Percentiles rank a stretch among this genome's conserved stretches.
phyloP scores from a whole-genome alignment of 139 green algal genomes.

The Coelastrella sp. region DNA sequence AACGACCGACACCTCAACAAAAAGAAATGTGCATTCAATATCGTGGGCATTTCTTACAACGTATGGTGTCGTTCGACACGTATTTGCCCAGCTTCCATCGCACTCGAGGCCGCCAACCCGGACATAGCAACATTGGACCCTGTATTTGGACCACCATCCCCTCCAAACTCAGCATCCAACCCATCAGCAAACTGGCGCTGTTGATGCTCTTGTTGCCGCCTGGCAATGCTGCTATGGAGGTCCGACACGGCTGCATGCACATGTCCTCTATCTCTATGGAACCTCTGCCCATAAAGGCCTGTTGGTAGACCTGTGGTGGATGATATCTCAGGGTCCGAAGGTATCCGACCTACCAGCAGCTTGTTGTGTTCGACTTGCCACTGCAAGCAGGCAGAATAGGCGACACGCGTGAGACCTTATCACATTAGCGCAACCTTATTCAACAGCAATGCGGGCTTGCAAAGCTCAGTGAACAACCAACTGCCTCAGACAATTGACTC shows the following conservation, averaged over 20 bases:
- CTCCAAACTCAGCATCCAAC: not conserved
- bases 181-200: no score
- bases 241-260: constrained; percentile 4
- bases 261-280: not conserved
- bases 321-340: constrained; percentile 30
- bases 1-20: no score
- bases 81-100: no score
- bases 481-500: no score
- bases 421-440: not conserved
- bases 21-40: no score
- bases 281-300: not conserved
- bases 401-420: not conserved
- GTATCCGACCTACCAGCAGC: not conserved
- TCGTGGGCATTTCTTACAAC: no score
- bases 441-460: not conserved
- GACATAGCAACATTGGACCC: no score
- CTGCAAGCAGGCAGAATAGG: not conserved
- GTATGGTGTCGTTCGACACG: no score
- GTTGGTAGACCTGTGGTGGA: constrained; percentile 16
- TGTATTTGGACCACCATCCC: not conserved
- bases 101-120: no score
- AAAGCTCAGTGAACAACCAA: not conserved
- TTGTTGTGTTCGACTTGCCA: not conserved
- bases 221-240: not conserved
- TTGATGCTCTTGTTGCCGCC: not conserved